phyloP scores from a whole-genome alignment of 2,329 filamentous ascomycete species.

The Alternaria postmessia region DNA sequence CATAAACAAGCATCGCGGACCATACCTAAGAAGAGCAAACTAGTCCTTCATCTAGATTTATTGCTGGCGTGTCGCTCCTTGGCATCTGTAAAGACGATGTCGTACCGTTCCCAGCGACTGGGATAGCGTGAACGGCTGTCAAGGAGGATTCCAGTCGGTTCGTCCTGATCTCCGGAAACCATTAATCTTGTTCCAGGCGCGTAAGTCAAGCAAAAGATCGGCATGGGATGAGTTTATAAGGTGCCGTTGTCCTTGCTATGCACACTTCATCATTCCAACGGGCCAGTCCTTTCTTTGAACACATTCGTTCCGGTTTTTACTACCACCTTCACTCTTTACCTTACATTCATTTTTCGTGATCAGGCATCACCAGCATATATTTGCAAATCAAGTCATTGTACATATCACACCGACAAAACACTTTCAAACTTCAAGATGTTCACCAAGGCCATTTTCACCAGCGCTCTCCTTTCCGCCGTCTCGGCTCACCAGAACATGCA shows the following conservation, averaged over 20 bases:
- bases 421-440: conserved; percentile 36
- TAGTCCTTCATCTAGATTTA: conserved; percentile 25
- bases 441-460: conserved; percentile 38
- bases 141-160: conserved; percentile 27
- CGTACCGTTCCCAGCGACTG: conserved; percentile 12
- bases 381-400: conserved; percentile 13
- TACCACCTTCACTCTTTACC: conserved; percentile 22
- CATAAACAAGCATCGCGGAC: conserved; percentile 22
- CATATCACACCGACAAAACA: conserved; percentile 14
- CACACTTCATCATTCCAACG: conserved; percentile 25
- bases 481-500: conserved; percentile 46
- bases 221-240: conserved; percentile 12
- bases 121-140: conserved; percentile 27
- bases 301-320: conserved; percentile 25
- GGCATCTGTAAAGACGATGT: conserved; percentile 19
- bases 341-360: conserved; percentile 34
- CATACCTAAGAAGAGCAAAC: conserved; percentile 16
- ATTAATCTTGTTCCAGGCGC: conserved; percentile 19
- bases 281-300: conserved; percentile 32
- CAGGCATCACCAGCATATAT: conserved; percentile 24
- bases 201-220: conserved; percentile 27
- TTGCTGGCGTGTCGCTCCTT: conserved; percentile 14
- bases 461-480: conserved; percentile 35
- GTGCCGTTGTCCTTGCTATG: background rate
- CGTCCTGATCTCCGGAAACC: conserved; percentile 25